Conservation (phyloP, 306 rosid genomes). For the Comarum palustre region DNA sequence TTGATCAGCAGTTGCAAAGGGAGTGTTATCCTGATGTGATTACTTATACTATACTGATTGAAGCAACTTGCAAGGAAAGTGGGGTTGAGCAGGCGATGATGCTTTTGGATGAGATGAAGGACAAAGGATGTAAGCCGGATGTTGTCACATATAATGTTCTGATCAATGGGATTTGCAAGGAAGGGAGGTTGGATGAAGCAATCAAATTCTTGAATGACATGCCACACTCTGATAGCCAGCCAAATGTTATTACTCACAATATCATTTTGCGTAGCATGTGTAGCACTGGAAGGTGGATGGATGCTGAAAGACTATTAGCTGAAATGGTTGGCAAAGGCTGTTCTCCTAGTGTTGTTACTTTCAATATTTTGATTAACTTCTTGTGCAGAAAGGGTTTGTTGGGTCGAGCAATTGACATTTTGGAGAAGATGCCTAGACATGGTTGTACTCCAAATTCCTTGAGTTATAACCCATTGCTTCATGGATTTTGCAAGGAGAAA, state of each 20-base stretch:
- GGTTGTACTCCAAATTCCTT: conserved; percentile 86
- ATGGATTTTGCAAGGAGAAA: conserved; percentile 84
- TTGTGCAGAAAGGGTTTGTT: conserved; percentile 78
- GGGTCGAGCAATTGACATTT: conserved; percentile 78
- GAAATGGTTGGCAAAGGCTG: conserved; percentile 86
- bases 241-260: conserved; percentile 77
- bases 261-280: conserved; percentile 87
- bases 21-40: conserved; percentile 91
- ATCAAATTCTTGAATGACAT: conserved; percentile 58
- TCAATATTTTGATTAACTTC: conserved; percentile 90
- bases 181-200: conserved; percentile 84
- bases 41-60: conserved; percentile 84
- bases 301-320: conserved; percentile 67
- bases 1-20: conserved; percentile 62
- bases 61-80: conserved; percentile 83
- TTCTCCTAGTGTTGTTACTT: conserved; percentile 94
- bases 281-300: conserved; percentile 92
- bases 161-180: conserved; percentile 85
- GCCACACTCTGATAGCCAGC: conserved; percentile 66
- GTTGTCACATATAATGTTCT: conserved; percentile 91
- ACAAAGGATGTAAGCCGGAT: conserved; percentile 81
- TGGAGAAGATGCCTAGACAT: conserved; percentile 86
- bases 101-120: conserved; percentile 81
- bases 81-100: conserved; percentile 90
- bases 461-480: conserved; percentile 95